phyloP scores from a whole-genome alignment of 768 basidiomycete genomes.

The Mrakia hoshinonis region DNA sequence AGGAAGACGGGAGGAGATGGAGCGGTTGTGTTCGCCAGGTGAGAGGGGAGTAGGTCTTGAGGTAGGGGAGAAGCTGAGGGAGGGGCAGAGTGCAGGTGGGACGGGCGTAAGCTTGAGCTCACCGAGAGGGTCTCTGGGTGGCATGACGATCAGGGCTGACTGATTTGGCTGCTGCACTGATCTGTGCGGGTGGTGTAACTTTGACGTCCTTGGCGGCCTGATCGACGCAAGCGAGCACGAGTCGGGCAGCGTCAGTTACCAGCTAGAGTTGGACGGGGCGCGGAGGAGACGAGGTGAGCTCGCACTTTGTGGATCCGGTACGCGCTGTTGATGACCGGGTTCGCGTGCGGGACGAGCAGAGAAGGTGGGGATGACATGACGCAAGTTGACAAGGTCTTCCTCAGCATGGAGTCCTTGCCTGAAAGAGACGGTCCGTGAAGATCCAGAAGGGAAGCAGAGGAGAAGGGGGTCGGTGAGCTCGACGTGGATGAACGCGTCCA shows the following conservation, averaged over 20 bases:
- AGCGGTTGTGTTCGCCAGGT: conserved; percentile 71
- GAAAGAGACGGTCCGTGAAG: no score
- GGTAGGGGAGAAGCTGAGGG: conserved; percentile 16
- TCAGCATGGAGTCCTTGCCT: no score
- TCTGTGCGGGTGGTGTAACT: neutral
- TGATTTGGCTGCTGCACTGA: neutral
- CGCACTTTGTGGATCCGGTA: neutral
- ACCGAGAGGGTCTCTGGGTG: neutral
- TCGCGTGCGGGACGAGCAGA: no score
- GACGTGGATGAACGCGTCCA: no score
- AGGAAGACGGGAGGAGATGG: conserved; percentile 64
- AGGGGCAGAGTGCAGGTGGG: neutral
- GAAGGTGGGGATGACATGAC: no score
- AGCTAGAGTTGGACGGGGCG: neutral
- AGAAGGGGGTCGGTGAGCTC: no score
- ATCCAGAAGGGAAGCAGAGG: no score
- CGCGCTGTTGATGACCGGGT: neutral
- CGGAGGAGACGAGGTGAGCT: neutral
- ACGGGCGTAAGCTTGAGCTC: neutral
- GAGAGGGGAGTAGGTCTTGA: conserved; percentile 57
- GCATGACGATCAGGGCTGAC: neutral
- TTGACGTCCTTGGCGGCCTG: neutral
- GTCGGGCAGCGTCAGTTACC: no score
- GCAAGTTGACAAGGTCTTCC: no score
- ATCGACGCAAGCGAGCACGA: no score